Percentiles rank a stretch among this genome's conserved stretches.
Evolutionary conservation across 805 yeast genomes (phyloP).

Genomic region (Candida caryicola): DNA sequence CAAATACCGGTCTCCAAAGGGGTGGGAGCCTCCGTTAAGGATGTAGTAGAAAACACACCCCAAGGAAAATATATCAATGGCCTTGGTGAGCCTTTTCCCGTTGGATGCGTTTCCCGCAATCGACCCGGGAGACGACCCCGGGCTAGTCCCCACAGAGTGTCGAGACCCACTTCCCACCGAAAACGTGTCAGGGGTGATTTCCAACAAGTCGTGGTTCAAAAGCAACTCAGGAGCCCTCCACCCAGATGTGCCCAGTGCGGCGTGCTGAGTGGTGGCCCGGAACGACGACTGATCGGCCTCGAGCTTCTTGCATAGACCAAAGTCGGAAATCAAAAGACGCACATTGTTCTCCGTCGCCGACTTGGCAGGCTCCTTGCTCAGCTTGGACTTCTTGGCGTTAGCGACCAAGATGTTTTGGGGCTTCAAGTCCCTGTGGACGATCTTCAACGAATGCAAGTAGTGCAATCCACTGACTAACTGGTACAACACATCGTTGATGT

Average conservation of each 20-base stretch:
- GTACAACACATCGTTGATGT: conserved; percentile 53
- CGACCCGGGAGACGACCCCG: conserved; percentile 4
- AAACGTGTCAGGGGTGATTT: conserved; percentile 39
- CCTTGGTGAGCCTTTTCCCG: conserved; percentile 68
- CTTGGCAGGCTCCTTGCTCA: conserved; percentile 7
- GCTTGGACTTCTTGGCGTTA: conserved; percentile 48
- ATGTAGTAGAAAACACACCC: conserved; percentile 94
- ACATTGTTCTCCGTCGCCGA: conserved; percentile 24
- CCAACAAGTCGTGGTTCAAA: conserved; percentile 35
- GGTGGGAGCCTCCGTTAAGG: conserved; percentile 80
- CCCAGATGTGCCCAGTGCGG: conserved; percentile 91
- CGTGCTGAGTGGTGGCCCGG: conserved; percentile 86
- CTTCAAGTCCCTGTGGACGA: conserved; percentile 91
- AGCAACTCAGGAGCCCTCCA: conserved; percentile 97
- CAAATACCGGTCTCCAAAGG: conserved; percentile 88
- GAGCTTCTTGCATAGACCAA: conserved; percentile 89
- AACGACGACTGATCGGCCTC: conserved; percentile 93
- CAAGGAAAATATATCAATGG: conserved; percentile 88
- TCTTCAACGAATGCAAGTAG: conserved; percentile 83
- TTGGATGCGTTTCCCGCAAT: conserved; percentile 1
- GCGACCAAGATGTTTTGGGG: conserved; percentile 92
- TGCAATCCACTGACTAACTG: conserved; percentile 84
- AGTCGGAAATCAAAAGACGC: conserved; percentile 85
- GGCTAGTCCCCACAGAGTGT: conserved; percentile 11
- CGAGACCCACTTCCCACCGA: conserved; percentile 20